phyloP scores from a whole-genome alignment of 108 stramenopile genomes.

The Ochromonas danica region DNA sequence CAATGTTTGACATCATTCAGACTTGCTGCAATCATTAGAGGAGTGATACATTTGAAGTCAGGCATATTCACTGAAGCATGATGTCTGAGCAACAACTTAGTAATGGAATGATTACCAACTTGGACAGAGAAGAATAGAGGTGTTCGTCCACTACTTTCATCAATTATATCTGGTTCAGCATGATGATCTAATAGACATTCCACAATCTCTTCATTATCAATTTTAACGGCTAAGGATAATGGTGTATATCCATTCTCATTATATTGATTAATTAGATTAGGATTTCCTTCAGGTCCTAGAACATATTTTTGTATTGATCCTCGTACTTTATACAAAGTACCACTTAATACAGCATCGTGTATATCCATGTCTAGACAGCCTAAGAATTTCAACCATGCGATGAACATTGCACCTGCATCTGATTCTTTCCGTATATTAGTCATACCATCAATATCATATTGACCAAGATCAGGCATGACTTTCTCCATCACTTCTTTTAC shows the following conservation, averaged over 20 bases:
- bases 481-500: constrained; percentile 13
- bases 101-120: neutral
- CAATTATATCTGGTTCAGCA: neutral
- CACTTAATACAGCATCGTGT: neutral
- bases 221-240: constrained; percentile 20
- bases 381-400: neutral
- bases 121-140: neutral
- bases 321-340: neutral
- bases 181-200: neutral
- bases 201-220: neutral
- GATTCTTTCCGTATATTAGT: neutral
- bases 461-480: neutral
- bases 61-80: neutral
- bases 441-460: neutral
- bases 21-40: constrained; percentile 8
- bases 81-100: neutral
- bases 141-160: neutral
- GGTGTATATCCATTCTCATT: neutral
- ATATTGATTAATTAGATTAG: constrained; percentile 5
- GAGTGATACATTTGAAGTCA: constrained; percentile 2
- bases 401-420: neutral
- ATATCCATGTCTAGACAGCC: neutral
- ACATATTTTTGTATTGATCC: neutral
- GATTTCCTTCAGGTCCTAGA: neutral
- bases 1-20: neutral